phyloP scores from a whole-genome alignment of 305 asterid species.

The Solanum aculeatissimum region DNA sequence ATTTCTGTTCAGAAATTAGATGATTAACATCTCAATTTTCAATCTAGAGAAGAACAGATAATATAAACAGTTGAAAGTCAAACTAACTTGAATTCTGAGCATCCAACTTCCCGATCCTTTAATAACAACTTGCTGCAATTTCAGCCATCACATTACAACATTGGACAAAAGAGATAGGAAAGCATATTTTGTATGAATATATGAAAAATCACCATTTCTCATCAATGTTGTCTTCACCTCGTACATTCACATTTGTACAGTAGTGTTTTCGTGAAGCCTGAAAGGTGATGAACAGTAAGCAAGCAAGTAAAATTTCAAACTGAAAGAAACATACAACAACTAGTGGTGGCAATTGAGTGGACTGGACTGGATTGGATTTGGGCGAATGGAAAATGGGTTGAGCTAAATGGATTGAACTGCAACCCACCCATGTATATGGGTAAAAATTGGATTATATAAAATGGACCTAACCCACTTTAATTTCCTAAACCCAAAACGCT shows the following conservation, averaged over 20 bases:
- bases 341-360: not conserved
- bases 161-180: not conserved
- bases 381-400: not conserved
- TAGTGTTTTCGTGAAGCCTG: conserved; percentile 91
- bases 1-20: conserved; percentile 39
- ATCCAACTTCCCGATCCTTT: conserved; percentile 45
- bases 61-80: not conserved
- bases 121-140: conserved; percentile 67
- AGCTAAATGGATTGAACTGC: not conserved
- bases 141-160: not conserved
- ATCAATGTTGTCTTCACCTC: conserved; percentile 58
- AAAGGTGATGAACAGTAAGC: not conserved
- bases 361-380: not conserved
- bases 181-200: not conserved
- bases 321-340: not conserved
- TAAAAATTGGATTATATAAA: not conserved
- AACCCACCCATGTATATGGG: not conserved
- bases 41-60: not conserved
- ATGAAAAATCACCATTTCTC: conserved; percentile 56
- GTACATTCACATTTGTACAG: conserved; percentile 58
- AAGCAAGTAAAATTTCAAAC: not conserved
- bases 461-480: not conserved
- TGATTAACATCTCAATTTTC: conserved; percentile 4
- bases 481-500: not conserved
- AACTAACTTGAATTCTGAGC: conserved; percentile 71